A percentile compares a stretch with the other conserved stretches of the same genome.
Conservation (phyloP, 441 rosid genomes). For the Euphorbia celastroides region DNA sequence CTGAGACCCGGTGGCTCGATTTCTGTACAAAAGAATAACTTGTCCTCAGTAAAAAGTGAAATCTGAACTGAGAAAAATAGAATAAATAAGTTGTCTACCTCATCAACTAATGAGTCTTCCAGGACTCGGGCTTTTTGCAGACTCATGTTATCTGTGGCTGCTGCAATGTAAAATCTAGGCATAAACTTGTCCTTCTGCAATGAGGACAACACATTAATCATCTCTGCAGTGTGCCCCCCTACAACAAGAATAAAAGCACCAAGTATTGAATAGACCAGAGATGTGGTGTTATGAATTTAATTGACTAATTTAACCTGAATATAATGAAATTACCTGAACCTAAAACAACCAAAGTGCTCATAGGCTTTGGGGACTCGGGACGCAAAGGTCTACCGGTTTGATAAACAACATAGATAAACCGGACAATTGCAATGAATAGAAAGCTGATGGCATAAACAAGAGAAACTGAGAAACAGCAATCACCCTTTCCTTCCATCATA, state of each 20-base stretch:
- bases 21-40: conserved; percentile 25
- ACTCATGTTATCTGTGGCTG: conserved; percentile 90
- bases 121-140: conserved; percentile 75
- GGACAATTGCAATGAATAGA: conserved; percentile 6
- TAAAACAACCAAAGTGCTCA: conserved; percentile 62
- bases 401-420: conserved; percentile 19
- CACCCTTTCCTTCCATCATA: conserved; percentile 13
- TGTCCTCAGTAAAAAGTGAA: no score
- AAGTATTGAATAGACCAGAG: not conserved
- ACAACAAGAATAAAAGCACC: conserved; percentile 7
- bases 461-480: not conserved
- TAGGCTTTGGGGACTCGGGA: conserved; percentile 35
- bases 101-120: conserved; percentile 46
- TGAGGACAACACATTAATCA: conserved; percentile 63
- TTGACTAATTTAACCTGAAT: not conserved
- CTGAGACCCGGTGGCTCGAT: conserved; percentile 27
- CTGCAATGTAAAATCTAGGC: conserved; percentile 78
- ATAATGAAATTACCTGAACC: conserved; percentile 55
- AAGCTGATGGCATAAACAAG: not conserved
- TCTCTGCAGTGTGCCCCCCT: conserved; percentile 97
- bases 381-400: conserved; percentile 50
- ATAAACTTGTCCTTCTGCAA: conserved; percentile 52
- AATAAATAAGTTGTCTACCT: conserved; percentile 28
- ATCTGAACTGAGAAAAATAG: no score
- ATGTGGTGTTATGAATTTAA: not conserved